Evolutionary conservation across 2,329 filamentous ascomycete genomes (phyloP), one percentile per base, ranked within the genome.

Genomic region (Didymella glomerata): DNA sequence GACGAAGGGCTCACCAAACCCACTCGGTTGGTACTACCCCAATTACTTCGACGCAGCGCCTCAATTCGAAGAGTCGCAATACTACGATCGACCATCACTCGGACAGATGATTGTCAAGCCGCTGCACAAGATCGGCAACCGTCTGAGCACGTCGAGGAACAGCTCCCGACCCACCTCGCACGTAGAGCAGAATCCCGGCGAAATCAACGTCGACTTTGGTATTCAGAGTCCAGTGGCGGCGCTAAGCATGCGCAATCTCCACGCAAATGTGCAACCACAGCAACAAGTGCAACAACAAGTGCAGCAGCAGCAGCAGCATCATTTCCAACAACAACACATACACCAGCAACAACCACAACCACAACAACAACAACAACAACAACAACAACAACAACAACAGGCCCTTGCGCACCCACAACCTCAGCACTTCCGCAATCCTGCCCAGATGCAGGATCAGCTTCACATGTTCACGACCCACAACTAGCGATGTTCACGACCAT

Each of bases 31-130:
- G 62, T 69, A 69, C 36, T 76, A 75, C 44, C 73, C 73, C 2
- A 76, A 71, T 52, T 77, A 77, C 54, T 76, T 75, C 40, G 75
- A 73, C 41, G 61, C 67, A 5, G 66, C 74, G 16, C 73, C 74
- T 1, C 66, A 70, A 14, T 75, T 77, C 41, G 74, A 77, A 50
- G 74, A 77, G 47, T 76, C 73, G 2, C 68, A 67, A 32, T 77
- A 76, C 58, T 77, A 75, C 57, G 68, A 76, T 46, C 69, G 75
- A 10, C 71, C 72, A 0, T 75, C 75, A 9, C 61, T 75, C 14
- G 73, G 74, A n/a, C 70, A 72, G 50, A 70, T 75, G 47, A 71
- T 76, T 16, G 66, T 72, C 1, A 75, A 74, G 54, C 73, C 75
- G 11, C 58, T 76, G 11, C 69, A 72, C 25, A 75, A 72, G 36